Base-by-base conservation (phyloP, 2,329 filamentous ascomycete species). In the Ceratocystis eucalypticola region DNA sequence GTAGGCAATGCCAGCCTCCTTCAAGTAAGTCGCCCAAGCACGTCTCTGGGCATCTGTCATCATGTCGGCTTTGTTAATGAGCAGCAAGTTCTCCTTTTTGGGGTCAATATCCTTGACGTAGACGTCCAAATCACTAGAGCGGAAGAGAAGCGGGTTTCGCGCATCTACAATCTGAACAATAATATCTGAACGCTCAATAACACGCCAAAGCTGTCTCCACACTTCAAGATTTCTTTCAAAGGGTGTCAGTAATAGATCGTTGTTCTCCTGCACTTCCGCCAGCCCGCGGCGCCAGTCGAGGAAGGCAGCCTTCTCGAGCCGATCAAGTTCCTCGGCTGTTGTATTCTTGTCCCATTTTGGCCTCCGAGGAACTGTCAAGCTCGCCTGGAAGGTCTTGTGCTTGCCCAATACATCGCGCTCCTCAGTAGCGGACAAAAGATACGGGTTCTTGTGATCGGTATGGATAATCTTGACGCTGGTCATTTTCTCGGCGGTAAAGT, bases 41-140 rank as follows among this genome's bases (percentile, higher is more conserved):
- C 82, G 82, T 70, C 94, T 82, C 77, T 99, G 95, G 72, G 85
- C 84, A 61, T 85, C 76, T 1, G 92, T 96, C 89, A 99, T 92
- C 94, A 99, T 96, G 77, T 99, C 94, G 59, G 94, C 92, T 80
- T 99, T 99, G 81, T 99, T 99, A 73, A 99, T 93, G 66, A 99
- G 80, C 66, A 99, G 76, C 73, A 99, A 74, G 74, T 97, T 99
- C 74, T 91, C 84, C 80, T 99, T 97, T 74, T 85, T 87, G 1
- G 85, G 77, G 72, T 96, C 88, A 30, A 97, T 88, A 71, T 95
- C 91, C 77, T 96, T 95, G 72, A 99, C 94, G 71, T 99, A 99
- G 70, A 80, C 82, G 74, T 97, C 94, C 69, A 99, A 77, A 79
- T 99, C 94, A 71, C 95, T 93, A 4, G 89, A 96, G 67, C 95